These are phyloP conservation scores for Ilex paraguariensis DNA, from an alignment of 305 asterid species.

Conservation along the genomic window DNA sequence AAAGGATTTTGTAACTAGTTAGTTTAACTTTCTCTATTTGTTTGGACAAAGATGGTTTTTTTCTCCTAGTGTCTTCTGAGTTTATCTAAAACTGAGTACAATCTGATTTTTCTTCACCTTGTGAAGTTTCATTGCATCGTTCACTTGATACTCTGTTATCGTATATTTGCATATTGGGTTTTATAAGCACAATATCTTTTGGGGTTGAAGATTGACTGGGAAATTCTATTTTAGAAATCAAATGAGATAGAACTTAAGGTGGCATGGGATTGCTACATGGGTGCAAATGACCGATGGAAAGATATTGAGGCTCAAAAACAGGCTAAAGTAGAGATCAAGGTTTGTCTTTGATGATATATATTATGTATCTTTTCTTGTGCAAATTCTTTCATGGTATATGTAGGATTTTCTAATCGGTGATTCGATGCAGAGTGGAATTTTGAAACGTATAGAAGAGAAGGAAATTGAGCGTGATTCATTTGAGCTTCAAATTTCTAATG, in stretches of 20 bases:
- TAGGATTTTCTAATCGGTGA: conserved; percentile 12
- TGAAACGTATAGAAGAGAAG: conserved; percentile 56
- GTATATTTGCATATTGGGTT: too few relatives aligned
- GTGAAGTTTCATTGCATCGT: too few relatives aligned
- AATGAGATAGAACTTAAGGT: conserved; percentile 50
- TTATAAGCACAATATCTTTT: conserved; percentile 3
- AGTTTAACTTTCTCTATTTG: too few relatives aligned
- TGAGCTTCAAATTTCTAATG: conserved; percentile 53
- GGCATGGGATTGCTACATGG: conserved; percentile 42
- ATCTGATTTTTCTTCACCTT: too few relatives aligned
- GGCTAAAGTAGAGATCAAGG: conserved; percentile 71
- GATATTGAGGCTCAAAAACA: conserved; percentile 55
- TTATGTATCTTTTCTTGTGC: background rate
- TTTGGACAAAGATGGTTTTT: too few relatives aligned
- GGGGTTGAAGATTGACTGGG: conserved; percentile 21
- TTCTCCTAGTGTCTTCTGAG: too few relatives aligned
- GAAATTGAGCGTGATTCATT: conserved; percentile 52
- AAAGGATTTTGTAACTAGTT: too few relatives aligned
- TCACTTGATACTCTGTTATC: too few relatives aligned
- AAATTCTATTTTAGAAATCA: conserved; percentile 44
- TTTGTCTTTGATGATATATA: conserved; percentile 18
- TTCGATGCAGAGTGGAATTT: conserved; percentile 44
- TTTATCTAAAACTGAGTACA: too few relatives aligned
- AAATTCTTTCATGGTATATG: background rate
- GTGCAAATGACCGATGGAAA: conserved; percentile 56